These are phyloP conservation scores for Magnaporthiopsis rhizophila DNA, from an alignment of 2,329 filamentous ascomycete genomes.

Conservation along the genomic window DNA sequence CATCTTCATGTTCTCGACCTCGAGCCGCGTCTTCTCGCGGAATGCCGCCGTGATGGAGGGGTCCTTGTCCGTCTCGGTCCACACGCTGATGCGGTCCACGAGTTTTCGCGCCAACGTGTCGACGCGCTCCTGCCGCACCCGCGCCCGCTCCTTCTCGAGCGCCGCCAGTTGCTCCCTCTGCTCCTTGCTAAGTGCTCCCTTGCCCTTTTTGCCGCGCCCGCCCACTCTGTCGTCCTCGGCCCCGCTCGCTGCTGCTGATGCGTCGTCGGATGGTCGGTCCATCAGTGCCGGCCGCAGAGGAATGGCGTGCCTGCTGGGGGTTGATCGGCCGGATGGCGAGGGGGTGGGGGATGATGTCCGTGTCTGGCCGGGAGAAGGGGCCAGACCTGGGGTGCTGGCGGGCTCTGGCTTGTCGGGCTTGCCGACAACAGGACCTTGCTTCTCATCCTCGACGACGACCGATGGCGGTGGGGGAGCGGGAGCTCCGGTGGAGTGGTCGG, in stretches of 20 bases:
- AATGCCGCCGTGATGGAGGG: constrained; percentile 79
- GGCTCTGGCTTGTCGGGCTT: constrained; percentile 11
- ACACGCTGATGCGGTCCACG: constrained; percentile 80
- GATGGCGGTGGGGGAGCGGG: constrained; percentile 22
- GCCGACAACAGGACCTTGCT: constrained; percentile 14
- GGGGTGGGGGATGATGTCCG: constrained; percentile 32
- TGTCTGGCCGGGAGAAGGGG: constrained; percentile 33
- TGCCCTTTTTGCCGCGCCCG: constrained; percentile 72
- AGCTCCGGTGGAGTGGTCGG: constrained; percentile 26
- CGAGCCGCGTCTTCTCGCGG: constrained; percentile 86
- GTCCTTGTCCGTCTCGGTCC: constrained; percentile 95
- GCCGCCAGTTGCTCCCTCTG: constrained; percentile 86
- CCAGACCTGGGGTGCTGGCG: constrained; percentile 23
- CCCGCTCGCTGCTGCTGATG: constrained; percentile 54
- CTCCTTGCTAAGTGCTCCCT: constrained; percentile 77
- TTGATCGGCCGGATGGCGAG: constrained; percentile 28
- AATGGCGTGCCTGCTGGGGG: constrained; percentile 40
- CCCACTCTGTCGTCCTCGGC: constrained; percentile 63
- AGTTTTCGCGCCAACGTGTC: constrained; percentile 78
- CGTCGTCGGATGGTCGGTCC: constrained; percentile 74
- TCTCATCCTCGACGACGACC: constrained; percentile 32
- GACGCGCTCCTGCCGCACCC: constrained; percentile 78
- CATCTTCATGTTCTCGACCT: constrained; percentile 98
- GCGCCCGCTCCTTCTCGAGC: constrained; percentile 77
- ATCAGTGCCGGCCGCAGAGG: constrained; percentile 79